Base-by-base conservation (phyloP, 208 protist species). In the Willaertia magna region DNA sequence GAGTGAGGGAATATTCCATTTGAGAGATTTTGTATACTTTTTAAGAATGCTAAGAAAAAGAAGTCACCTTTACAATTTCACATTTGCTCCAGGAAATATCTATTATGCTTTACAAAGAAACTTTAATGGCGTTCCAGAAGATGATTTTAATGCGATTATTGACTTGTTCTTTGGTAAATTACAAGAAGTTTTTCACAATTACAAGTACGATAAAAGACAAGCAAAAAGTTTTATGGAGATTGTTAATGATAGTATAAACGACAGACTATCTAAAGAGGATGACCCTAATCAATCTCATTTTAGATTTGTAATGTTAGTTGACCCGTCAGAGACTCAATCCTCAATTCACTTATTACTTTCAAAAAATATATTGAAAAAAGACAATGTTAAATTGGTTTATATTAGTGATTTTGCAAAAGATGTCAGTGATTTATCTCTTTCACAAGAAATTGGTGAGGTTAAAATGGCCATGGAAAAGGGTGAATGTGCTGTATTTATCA, bases 11-110 rank as follows among this genome's bases (percentile, higher is more conserved):
- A 34, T 47, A 26, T 92, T 92, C 76, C 59, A 87, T 47, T 86
- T 87, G 74, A 26, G 90, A 30, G 90, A 92, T 51, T 92, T 92
- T 51, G 85, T 92, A 0, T 90, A 90, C n/a, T 91, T 92, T 42
- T 79, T 92, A 30, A 76, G 90, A 48, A 89, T 88, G 55, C 48
- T 91, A 12, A 42, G 34, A 46, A 86, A 48, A 18, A 39, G 81
- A 47, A 55, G 0, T 0, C 6, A 67, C 16, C 3, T 14, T 0
- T 4, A 83, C 18, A 39, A 43, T 11, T 30, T 75, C 1, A 67
- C 30, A 1, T 47, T 40, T 2, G n/a, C 30, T 51, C n/a, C 61
- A 4, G 20, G 81, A 3, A 86, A 79, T 48, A 44, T 89, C 14
- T 30, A 87, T 0, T 26, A 82, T 11, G n/a, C 30, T 11, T 49